A percentile compares a stretch with the other conserved stretches of the same genome.
Conservation (phyloP, 208 protist genomes). For the Leptomonas seymouri region DNA sequence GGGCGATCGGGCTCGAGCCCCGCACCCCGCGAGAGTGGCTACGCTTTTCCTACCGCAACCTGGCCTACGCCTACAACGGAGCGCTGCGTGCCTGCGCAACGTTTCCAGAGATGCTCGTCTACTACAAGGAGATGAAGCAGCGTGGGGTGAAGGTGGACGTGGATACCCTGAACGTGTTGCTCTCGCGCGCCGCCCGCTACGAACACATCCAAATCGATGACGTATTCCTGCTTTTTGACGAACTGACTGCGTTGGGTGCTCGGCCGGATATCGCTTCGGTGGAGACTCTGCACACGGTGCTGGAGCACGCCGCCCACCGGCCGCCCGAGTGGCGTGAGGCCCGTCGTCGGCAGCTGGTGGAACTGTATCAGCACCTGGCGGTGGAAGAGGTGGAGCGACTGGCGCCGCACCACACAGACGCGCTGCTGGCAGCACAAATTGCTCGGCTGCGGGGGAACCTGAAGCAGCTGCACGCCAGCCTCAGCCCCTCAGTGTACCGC, state of each 20-base stretch:
- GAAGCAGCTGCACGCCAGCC: conserved; percentile 52
- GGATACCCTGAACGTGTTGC: conserved; percentile 84
- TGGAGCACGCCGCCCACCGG: conserved; percentile 76
- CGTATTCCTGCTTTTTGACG: conserved; percentile 88
- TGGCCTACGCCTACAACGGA: conserved; percentile 92
- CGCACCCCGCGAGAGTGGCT: conserved; percentile 86
- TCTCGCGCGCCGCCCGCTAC: conserved; percentile 85
- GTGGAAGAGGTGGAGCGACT: conserved; percentile 75
- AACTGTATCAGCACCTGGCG: conserved; percentile 80
- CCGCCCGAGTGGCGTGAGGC: conserved; percentile 81
- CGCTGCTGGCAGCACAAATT: conserved; percentile 67
- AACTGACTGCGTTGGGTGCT: conserved; percentile 70
- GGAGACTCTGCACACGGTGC: conserved; percentile 88
- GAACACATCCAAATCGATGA: conserved; percentile 82
- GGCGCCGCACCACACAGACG: conserved; percentile 53
- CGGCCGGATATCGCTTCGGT: conserved; percentile 74
- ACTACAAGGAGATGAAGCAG: conserved; percentile 92
- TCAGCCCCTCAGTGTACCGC: conserved; percentile 74
- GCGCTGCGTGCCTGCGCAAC: conserved; percentile 78
- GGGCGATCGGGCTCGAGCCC: conserved; percentile 82
- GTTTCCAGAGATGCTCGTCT: conserved; percentile 86
- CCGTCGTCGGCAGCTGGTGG: conserved; percentile 80
- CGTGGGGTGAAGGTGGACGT: conserved; percentile 90
- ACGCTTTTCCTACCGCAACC: conserved; percentile 78
- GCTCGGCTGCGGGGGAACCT: conserved; percentile 71